These are phyloP conservation scores for Diutina rugosa DNA, from an alignment of 1,139 yeast genomes.

Conservation along the genomic window DNA sequence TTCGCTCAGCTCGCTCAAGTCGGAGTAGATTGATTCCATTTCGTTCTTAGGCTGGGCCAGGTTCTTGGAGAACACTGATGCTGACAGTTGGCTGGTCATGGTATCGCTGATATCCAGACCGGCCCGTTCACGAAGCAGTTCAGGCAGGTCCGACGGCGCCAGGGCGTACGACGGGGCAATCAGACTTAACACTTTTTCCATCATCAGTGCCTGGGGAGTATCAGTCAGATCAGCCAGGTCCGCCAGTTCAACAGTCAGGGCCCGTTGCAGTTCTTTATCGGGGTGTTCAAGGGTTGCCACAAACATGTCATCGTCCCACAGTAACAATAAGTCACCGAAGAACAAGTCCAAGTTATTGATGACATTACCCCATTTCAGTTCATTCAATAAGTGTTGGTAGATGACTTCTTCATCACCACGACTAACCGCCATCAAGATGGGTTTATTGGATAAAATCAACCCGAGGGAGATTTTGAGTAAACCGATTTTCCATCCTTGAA, in stretches of 20 bases:
- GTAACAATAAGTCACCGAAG: conserved; percentile 25
- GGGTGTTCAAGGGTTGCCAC: neutral
- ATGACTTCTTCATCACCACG: conserved; percentile 46
- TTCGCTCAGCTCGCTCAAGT: conserved; percentile 11
- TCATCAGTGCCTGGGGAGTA: conserved; percentile 4
- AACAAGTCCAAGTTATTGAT: conserved; percentile 33
- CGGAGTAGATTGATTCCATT: conserved; percentile 21
- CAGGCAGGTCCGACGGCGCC: neutral
- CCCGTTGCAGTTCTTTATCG: neutral
- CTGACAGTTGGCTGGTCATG: conserved; percentile 10
- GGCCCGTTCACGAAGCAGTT: conserved; percentile 1
- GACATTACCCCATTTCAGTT: conserved; percentile 38
- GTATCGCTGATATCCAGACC: conserved; percentile 3
- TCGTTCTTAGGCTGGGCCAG: conserved; percentile 8
- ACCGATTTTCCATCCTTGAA: conserved; percentile 58
- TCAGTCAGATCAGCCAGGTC: conserved; percentile 2
- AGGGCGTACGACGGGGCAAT: conserved; percentile 3
- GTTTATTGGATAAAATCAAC: conserved; percentile 37
- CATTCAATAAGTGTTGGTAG: conserved; percentile 48
- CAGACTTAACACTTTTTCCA: conserved; percentile 6
- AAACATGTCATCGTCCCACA: conserved; percentile 24
- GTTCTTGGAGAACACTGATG: conserved; percentile 11
- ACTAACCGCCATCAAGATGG: conserved; percentile 34
- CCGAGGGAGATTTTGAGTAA: conserved; percentile 50
- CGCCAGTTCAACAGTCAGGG: neutral